phyloP scores from a whole-genome alignment of 176 grass and related monocot genomes.

The Coix lacrymajobi region DNA sequence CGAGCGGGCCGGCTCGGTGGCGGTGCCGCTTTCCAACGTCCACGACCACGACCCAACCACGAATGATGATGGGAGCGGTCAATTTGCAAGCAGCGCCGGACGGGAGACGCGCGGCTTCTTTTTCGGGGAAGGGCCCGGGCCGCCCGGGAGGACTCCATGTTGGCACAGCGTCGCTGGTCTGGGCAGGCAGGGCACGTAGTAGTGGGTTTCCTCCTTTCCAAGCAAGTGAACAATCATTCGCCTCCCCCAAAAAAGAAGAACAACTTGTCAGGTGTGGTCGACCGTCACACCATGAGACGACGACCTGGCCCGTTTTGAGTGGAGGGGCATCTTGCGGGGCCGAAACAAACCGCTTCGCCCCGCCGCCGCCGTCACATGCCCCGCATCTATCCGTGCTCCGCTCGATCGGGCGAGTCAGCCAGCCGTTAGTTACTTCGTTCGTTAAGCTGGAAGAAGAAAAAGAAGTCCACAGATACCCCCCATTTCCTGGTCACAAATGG shows the following conservation, averaged over 20 bases:
- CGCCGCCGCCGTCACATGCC: background rate
- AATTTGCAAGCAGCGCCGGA: constrained; percentile 14
- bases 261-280: constrained; percentile 37
- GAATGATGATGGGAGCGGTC: constrained; percentile 17
- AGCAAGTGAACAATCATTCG: constrained; percentile 44
- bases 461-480: background rate
- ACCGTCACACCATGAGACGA: constrained; percentile 21
- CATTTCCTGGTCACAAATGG: background rate
- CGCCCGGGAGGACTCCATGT: background rate
- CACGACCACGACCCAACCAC: background rate
- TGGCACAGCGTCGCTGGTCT: background rate
- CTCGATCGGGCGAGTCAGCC: background rate
- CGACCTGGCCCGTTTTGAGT: background rate
- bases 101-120: background rate
- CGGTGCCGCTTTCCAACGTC: constrained; percentile 2
- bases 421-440: background rate
- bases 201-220: constrained; percentile 49
- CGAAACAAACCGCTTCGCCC: background rate
- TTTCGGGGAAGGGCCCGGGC: background rate
- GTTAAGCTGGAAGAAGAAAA: background rate
- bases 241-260: background rate
- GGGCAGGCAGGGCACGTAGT: background rate
- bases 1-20: background rate
- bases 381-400: background rate
- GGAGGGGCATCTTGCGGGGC: background rate